These are phyloP conservation scores for Salvia splendens DNA, from an alignment of 257 asterid genomes.

Conservation along the genomic window DNA sequence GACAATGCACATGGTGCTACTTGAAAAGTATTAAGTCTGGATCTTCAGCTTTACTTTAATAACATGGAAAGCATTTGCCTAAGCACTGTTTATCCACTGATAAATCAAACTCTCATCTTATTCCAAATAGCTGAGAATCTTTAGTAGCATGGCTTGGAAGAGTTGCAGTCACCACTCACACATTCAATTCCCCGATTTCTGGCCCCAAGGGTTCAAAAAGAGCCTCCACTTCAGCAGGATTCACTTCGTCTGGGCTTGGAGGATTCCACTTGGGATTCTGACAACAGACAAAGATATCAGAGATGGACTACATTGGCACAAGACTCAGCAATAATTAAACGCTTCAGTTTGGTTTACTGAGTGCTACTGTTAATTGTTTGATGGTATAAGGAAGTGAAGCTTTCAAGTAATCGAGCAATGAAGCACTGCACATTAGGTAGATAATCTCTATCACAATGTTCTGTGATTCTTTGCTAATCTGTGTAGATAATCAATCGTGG, in stretches of 20 bases:
- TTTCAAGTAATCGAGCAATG: not conserved
- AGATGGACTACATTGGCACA: conserved; percentile 10
- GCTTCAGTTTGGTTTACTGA: not conserved
- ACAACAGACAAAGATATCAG: conserved; percentile 19
- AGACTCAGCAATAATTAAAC: not conserved
- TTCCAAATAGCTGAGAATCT: not conserved
- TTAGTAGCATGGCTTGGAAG: not conserved
- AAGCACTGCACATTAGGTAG: not conserved
- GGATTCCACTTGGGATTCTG: conserved; percentile 97
- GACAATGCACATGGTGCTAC: not conserved
- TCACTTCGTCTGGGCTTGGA: conserved; percentile 69
- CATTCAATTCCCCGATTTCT: conserved; percentile 61
- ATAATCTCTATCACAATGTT: not conserved
- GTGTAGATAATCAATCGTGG: not conserved
- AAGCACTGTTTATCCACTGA: not conserved
- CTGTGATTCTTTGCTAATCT: conserved; percentile 7
- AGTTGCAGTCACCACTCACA: conserved; percentile 34
- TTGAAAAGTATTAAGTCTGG: not conserved
- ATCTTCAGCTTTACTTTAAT: not conserved
- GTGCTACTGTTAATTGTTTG: not conserved
- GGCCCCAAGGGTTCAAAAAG: conserved; percentile 69
- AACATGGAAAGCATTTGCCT: not conserved
- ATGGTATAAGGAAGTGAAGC: not conserved
- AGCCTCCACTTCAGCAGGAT: conserved; percentile 60
- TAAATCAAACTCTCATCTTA: not conserved